These are phyloP conservation scores for Arthrobotrys entomopaga DNA, from an alignment of 2,329 filamentous ascomycete species.

Conservation along the genomic window DNA sequence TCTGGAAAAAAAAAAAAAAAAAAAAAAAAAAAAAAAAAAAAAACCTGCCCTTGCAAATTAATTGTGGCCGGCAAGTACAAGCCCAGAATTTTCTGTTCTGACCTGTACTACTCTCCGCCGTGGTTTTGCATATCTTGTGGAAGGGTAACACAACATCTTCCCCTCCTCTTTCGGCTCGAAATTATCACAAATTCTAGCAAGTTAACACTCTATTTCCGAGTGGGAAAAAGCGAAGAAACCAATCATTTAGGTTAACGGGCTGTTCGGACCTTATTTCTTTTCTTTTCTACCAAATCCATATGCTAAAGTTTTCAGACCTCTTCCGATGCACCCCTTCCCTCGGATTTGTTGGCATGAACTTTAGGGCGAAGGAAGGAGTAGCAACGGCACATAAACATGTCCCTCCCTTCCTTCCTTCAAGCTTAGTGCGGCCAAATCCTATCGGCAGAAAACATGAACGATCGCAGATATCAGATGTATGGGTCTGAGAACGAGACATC, in stretches of 20 bases:
- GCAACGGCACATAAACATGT: slow-evolving; percentile 26
- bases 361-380: slow-evolving; percentile 38
- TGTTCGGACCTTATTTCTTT: slow-evolving; percentile 4
- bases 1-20: neutral
- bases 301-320: slow-evolving; percentile 3
- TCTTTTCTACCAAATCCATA: slow-evolving; percentile 1
- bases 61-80: slow-evolving; percentile 22
- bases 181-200: slow-evolving; percentile 40
- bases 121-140: slow-evolving; percentile 28
- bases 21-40: neutral
- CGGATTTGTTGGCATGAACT: slow-evolving; percentile 28
- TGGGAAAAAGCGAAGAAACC: neutral
- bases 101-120: slow-evolving; percentile 34
- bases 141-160: slow-evolving; percentile 38
- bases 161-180: slow-evolving; percentile 18
- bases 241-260: neutral
- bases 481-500: slow-evolving; percentile 33
- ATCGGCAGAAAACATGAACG: too few relatives aligned
- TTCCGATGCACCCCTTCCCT: slow-evolving; percentile 45
- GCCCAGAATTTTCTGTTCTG: slow-evolving; percentile 41
- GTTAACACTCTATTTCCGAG: slow-evolving; percentile 17
- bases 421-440: slow-evolving; percentile 15
- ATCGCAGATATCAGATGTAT: neutral
- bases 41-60: neutral
- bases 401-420: slow-evolving; percentile 20